Evolutionary conservation across 2,329 filamentous ascomycete genomes (phyloP).

Genomic region (Fusarium cyanostomum): DNA sequence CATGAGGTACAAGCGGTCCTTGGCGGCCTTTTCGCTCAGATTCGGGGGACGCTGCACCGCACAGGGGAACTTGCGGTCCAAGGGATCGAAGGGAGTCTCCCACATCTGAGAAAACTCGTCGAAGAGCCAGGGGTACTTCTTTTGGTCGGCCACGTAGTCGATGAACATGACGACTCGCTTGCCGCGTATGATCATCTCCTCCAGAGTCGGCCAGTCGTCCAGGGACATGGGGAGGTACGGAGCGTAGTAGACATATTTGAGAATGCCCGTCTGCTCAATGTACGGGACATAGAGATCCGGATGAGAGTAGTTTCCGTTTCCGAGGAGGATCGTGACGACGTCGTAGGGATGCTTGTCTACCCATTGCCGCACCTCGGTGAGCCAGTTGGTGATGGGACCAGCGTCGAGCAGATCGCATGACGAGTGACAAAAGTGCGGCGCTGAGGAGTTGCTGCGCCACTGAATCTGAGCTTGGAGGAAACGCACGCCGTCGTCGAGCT

Average conservation of each 20-base stretch:
- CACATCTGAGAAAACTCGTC: constrained; percentile 90
- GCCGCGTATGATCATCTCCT: constrained; percentile 75
- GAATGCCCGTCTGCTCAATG: constrained; percentile 76
- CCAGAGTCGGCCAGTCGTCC: constrained; percentile 84
- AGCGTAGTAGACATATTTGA: constrained; percentile 78
- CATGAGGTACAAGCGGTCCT: constrained; percentile 77
- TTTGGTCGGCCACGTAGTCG: constrained; percentile 86
- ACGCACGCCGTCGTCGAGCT: constrained; percentile 80
- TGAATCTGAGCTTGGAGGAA: constrained; percentile 72
- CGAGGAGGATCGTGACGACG: constrained; percentile 86
- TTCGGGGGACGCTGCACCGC: constrained; percentile 78
- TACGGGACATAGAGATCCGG: constrained; percentile 71
- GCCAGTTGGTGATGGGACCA: constrained; percentile 79
- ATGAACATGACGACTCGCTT: constrained; percentile 83
- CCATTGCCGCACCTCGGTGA: constrained; percentile 76
- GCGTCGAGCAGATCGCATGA: constrained; percentile 83
- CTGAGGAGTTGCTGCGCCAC: constrained; percentile 59
- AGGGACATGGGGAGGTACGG: constrained; percentile 74
- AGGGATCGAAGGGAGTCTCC: constrained; percentile 87
- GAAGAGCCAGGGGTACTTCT: constrained; percentile 80
- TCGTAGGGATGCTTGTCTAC: constrained; percentile 82
- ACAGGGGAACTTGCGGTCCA: constrained; percentile 75
- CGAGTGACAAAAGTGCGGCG: constrained; percentile 83
- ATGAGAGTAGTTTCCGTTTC: constrained; percentile 79
- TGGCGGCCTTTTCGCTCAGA: constrained; percentile 62